Percentiles rank a stretch among this genome's conserved stretches.
Conservation (phyloP, 306 rosid species). For the Quercus berberidifolia region DNA sequence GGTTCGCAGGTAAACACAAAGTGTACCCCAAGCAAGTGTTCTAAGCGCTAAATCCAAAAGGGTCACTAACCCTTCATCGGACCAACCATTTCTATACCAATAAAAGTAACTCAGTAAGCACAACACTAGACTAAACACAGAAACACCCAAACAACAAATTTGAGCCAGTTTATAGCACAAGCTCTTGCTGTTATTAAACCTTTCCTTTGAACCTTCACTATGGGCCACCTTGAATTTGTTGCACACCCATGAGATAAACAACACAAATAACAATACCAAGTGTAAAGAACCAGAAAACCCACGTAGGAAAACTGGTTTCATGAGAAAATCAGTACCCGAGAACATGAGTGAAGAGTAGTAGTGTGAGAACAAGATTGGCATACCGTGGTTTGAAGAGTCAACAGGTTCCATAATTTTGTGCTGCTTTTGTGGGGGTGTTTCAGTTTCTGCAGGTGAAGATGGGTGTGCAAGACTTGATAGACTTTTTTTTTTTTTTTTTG, state of each 20-base stretch:
- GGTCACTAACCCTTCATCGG: conserved; percentile 32
- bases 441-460: neutral
- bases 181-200: conserved; percentile 11
- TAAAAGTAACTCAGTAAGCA: conserved; percentile 43
- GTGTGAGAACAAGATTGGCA: conserved; percentile 18
- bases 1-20: conserved; percentile 30
- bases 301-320: conserved; percentile 39
- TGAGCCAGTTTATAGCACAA: conserved; percentile 21
- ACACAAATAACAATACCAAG: conserved; percentile 30
- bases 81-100: conserved; percentile 39
- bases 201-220: conserved; percentile 21
- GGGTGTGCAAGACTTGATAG: neutral
- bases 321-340: conserved; percentile 27
- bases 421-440: neutral
- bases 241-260: conserved; percentile 40
- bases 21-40: conserved; percentile 43
- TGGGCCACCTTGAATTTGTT: conserved; percentile 22
- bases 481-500: too few relatives aligned
- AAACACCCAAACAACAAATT: conserved; percentile 25
- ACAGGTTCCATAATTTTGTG: conserved; percentile 22
- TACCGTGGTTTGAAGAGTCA: conserved; percentile 13
- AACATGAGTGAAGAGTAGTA: conserved; percentile 7
- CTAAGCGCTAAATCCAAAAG: conserved; percentile 43
- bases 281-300: conserved; percentile 49
- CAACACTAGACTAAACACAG: conserved; percentile 34